Evolutionary conservation across 2,329 filamentous ascomycete genomes (phyloP), one percentile per base, ranked within the genome.

Genomic region (Verticillium dahliae): DNA sequence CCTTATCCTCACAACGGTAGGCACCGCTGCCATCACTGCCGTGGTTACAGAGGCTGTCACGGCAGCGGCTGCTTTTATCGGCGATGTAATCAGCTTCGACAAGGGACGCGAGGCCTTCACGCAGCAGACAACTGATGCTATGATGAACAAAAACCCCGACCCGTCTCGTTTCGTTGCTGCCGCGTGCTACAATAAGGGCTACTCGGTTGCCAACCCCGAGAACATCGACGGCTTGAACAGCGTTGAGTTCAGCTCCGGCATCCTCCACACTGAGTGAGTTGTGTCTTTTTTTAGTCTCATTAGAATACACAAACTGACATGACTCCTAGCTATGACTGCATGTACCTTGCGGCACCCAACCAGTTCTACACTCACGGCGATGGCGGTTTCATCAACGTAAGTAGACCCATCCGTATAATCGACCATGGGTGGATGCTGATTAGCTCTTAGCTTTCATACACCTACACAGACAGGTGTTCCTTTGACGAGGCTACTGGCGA

Each of bases 361-460:
- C 61, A 62, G 41, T 59, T 62, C 37, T 62, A 37, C 61, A 62
- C 61, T n/a, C n/a, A 27, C 14, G 61, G 61, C 15, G 61, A 62
- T 38, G 61, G 61, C 54, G 61, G 61, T 55, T 62, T 62, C 55
- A 62, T 62, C 58, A 62, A 62, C 61, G 61, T 62, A 14, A 60
- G 61, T 35, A 22, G 9, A 37, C 10, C 18, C 5, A 31, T 31
- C 27, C 5, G 27, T 31, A 31, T 31, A 31, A 18, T 52, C 45
- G n/a, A 41, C 13, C 1, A 2, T 15, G 14, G 39, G 15, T n/a
- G 3, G 6, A 15, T 41, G 3, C 15, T 56, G 15, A 54, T 22
- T 9, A 4, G 27, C 35, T 18, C 15, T 18, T 31, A 62, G 61
- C 61, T 62, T 54, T 62, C 61, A 13, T 57, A 60, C 58, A 62